Evolutionary conservation across 2,329 filamentous ascomycete species (phyloP), one percentile per base, ranked within the genome.

Genomic region (Pseudogymnoascus sp.): DNA sequence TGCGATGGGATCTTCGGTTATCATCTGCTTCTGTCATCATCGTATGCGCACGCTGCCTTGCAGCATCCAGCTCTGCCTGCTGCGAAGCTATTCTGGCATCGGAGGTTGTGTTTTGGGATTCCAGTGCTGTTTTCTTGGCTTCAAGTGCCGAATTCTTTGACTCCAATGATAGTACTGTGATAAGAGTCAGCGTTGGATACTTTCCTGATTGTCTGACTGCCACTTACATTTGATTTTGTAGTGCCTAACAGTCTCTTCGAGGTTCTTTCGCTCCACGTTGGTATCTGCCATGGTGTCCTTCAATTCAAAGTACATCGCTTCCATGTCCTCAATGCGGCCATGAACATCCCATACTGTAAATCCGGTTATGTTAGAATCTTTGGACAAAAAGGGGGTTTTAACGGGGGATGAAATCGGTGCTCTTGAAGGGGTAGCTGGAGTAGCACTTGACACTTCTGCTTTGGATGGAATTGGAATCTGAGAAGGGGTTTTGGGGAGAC

Each of bases 291-390:
- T 85, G 65, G 88, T 87, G 63, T 87, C 81, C 70, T 88, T 87
- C 65, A 97, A 79, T 63, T 82, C 79, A 58, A 82, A 81, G 71
- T 91, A 91, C 69, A 93, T 81, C 15, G 80, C 79, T 69, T 96
- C 90, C 76, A 97, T 87, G 64, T 86, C 82, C 65, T 87, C 86
- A 67, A 97, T 82, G 66, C 87, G 85, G 64, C 84, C 84, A 68
- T 92, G 87, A 67, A 92, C 85, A 72, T 97, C 91, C 82, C 88
- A 93, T 70, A 83, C 88, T 90, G 82, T 66, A 75, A 79, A 83
- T 35, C 72, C 74, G 69, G 78, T 80, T 67, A 82, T 76, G 81
- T 90, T 87, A 86, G 92, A 90, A 79, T 87, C 77, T 77, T 86
- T 88, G 67, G 82, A 87, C 70, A 93, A 79, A 78, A 82, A 92